phyloP scores from a whole-genome alignment of 306 rosid species.

The Lagenaria siceraria region DNA sequence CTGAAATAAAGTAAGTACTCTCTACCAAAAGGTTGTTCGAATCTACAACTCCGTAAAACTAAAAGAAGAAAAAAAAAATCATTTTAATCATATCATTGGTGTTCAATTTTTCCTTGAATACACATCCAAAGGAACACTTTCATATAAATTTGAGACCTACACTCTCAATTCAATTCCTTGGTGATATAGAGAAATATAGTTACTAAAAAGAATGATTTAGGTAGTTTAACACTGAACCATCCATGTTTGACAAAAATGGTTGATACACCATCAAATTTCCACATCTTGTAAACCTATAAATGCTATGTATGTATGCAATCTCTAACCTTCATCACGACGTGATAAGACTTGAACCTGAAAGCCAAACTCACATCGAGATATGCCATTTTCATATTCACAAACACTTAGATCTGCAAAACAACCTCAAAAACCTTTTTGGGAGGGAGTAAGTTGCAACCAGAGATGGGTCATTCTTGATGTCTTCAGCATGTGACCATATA shows the following conservation, averaged over 20 bases:
- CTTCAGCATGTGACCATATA: conserved; percentile 51
- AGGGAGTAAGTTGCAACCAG: conserved; percentile 50
- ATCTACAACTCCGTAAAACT: no score
- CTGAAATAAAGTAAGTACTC: no score
- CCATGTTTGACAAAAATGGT: not conserved
- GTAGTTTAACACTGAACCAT: not conserved
- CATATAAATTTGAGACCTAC: not conserved
- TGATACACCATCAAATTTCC: not conserved
- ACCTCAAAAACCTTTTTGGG: conserved; percentile 36
- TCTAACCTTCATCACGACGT: not conserved
- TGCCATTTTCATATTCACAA: conserved; percentile 11
- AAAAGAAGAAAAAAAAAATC: no score
- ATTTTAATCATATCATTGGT: no score
- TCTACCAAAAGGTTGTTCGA: no score
- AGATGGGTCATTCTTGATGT: conserved; percentile 44
- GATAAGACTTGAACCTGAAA: not conserved
- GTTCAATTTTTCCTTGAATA: no score
- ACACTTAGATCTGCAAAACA: conserved; percentile 41
- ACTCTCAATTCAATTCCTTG: not conserved
- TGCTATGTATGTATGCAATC: not conserved
- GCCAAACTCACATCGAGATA: not conserved
- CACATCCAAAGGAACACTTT: not conserved
- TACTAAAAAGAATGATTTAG: not conserved
- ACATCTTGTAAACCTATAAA: not conserved
- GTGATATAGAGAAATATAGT: not conserved